Conservation (phyloP, 805 yeast species). For the Lachancea mirantina region DNA sequence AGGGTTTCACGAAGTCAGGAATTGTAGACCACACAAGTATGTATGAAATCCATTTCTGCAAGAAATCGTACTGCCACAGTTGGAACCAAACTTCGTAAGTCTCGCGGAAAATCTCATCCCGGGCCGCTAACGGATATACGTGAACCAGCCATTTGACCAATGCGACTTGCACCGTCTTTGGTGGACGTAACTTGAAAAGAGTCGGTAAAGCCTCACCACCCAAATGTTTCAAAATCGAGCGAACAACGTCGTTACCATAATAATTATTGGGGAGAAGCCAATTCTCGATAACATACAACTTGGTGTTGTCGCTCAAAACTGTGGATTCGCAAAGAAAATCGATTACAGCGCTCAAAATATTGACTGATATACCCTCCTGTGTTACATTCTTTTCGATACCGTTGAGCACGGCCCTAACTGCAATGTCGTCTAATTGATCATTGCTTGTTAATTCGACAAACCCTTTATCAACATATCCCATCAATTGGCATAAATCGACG, state of each 20-base stretch:
- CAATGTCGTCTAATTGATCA: not conserved
- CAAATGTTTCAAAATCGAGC: conserved; percentile 25
- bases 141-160: conserved; percentile 33
- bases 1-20: conserved; percentile 24
- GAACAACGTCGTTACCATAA: conserved; percentile 21
- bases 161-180: conserved; percentile 22
- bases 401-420: conserved; percentile 2
- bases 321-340: conserved; percentile 16
- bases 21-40: conserved; percentile 30
- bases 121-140: conserved; percentile 21
- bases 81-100: conserved; percentile 29
- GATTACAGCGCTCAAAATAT: conserved; percentile 9
- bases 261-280: conserved; percentile 27
- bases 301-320: conserved; percentile 13
- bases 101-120: conserved; percentile 11
- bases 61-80: conserved; percentile 31
- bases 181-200: conserved; percentile 14
- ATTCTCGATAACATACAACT: conserved; percentile 21
- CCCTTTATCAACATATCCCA: conserved; percentile 4
- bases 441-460: not conserved
- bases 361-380: conserved; percentile 3
- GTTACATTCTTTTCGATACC: conserved; percentile 1
- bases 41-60: conserved; percentile 31
- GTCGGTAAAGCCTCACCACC: conserved; percentile 25
- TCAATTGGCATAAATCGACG: not conserved